phyloP scores from a whole-genome alignment of 345 rosid species.

The thale cress (Arabidopsis thaliana) region DNA sequence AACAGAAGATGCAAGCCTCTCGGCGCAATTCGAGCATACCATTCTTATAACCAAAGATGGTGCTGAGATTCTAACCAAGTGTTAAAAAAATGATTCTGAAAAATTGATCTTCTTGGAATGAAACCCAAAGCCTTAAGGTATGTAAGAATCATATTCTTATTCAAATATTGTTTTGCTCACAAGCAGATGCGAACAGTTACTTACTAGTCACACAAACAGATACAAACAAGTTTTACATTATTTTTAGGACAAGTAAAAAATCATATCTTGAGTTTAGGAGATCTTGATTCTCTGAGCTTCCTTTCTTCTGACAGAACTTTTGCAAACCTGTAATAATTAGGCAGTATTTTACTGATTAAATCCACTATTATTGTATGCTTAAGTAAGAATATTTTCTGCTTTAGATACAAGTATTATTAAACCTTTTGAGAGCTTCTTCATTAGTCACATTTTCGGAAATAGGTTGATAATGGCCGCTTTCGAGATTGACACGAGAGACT shows the following conservation, averaged over 20 bases:
- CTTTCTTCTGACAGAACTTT: constrained; percentile 64
- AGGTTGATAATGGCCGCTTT: constrained; percentile 56
- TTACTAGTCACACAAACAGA: constrained; percentile 16
- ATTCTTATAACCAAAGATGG: constrained; percentile 81
- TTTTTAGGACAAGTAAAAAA: neutral
- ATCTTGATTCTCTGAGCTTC: constrained; percentile 50
- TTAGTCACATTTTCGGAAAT: constrained; percentile 50
- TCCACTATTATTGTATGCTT: neutral
- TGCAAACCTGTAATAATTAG: constrained; percentile 59
- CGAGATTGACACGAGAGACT: constrained; percentile 65
- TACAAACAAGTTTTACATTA: constrained; percentile 19
- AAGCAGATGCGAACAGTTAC: neutral
- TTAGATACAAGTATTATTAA: neutral
- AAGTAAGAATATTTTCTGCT: neutral
- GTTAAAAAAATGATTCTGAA: constrained; percentile 44
- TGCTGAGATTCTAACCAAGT: constrained; percentile 81
- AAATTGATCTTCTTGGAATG: constrained; percentile 21
- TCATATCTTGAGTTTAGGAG: constrained; percentile 43
- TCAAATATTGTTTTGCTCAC: constrained; percentile 30
- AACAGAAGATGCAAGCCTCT: constrained; percentile 84
- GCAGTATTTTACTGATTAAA: neutral
- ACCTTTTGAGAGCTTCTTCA: constrained; percentile 63
- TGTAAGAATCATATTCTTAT: constrained; percentile 24
- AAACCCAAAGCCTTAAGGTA: constrained; percentile 13
- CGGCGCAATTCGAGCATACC: constrained; percentile 95